phyloP scores from a whole-genome alignment of 2,329 filamentous ascomycete species.

The Pseudogymnoascus sp. region DNA sequence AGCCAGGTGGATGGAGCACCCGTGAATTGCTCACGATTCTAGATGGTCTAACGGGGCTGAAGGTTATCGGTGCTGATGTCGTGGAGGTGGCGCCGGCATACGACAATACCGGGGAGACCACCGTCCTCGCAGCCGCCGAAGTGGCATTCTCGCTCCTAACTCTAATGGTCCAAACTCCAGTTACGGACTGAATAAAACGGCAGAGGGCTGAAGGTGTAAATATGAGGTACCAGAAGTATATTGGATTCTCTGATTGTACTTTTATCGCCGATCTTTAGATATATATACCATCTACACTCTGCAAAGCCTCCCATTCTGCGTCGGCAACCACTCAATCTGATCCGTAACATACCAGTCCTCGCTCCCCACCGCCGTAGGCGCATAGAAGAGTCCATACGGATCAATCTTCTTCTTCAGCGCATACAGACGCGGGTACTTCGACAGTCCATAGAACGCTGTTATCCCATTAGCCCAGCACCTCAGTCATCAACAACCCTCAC shows the following conservation, averaged over 20 bases:
- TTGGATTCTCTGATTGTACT: too few relatives aligned
- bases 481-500: too few relatives aligned
- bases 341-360: slow-evolving; percentile 27
- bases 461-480: too few relatives aligned
- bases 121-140: slow-evolving; percentile 43
- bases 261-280: background rate
- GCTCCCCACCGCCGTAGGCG: slow-evolving; percentile 17
- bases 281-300: slow-evolving; percentile 15
- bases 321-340: slow-evolving; percentile 16
- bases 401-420: slow-evolving; percentile 45
- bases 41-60: slow-evolving; percentile 49
- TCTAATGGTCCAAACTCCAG: slow-evolving; percentile 35
- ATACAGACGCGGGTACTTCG: slow-evolving; percentile 33
- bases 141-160: slow-evolving; percentile 39
- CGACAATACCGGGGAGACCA: slow-evolving; percentile 53
- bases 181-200: slow-evolving; percentile 7
- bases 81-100: slow-evolving; percentile 57
- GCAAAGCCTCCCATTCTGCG: slow-evolving; percentile 16
- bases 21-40: slow-evolving; percentile 52
- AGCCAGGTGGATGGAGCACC: slow-evolving; percentile 55
- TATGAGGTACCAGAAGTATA: too few relatives aligned
- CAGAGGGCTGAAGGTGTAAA: too few relatives aligned
- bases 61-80: slow-evolving; percentile 53
- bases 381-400: slow-evolving; percentile 34
- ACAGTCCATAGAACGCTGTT: background rate